Evolutionary conservation across 2,329 filamentous ascomycete genomes (phyloP), one percentile per base, ranked within the genome.

Genomic region (Rhynchosporium agropyri): DNA sequence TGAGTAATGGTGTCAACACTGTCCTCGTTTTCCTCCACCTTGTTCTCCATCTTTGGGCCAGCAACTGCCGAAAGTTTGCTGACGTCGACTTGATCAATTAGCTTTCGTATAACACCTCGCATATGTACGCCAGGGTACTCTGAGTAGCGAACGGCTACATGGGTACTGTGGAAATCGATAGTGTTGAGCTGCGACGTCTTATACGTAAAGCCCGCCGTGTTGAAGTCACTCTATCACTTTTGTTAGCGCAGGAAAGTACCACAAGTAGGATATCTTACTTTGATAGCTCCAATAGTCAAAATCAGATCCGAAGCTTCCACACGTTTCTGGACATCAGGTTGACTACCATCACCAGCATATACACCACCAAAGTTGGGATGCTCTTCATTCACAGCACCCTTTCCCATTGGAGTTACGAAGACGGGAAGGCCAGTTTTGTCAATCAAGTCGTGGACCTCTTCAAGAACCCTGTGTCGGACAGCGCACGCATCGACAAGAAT

Each of bases 381-480:
- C 1, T 83, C 84, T 76, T 97, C 92, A 71, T 95, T 84, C 53
- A 97, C 84, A 26, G 90, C 89, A 20, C 91, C 85, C 78, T 96
- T 96, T 53, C 92, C 92, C 89, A 96, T 96, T 2, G 92, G 91
- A 0, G 91, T 89, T n/a, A 93, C 90, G 70, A 95, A 96, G 0
- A 90, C 89, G 4, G 92, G 92, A 7, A 96, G 79, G 3, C 85
- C 81, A 0, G 90, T 90, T 75, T 88, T 90, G 64, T 88, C 80
- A 58, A 96, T 79, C 15, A 97, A 79, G 7, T 84, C 83, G 69
- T 90, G 86, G 20, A 92, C 86, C 75, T 95, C 91, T 0, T 85
- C 76, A 1, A 93, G 76, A 15, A 89, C 89, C 48, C 88, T 82
- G 73, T 95, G 90, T 40, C 91, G 86, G 67, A 92, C 87, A 10